phyloP scores from a whole-genome alignment of 371 early-diverging fungal species.

The Thermomucor indicae-seudaticae region DNA sequence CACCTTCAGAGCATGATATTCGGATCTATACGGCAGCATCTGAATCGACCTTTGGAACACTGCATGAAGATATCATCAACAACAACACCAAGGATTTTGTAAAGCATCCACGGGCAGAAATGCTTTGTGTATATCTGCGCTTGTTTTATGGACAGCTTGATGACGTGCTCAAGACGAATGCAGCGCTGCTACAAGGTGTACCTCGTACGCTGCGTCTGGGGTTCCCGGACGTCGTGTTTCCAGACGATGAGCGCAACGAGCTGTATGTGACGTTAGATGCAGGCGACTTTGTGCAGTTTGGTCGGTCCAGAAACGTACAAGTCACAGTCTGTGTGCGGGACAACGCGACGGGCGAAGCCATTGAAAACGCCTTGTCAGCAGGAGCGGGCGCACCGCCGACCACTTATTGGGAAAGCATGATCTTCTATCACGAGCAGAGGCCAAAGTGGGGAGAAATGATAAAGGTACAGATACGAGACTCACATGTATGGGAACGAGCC shows the following conservation, averaged over 20 bases:
- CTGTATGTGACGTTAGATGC: slow-evolving; percentile 59
- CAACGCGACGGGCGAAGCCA: slow-evolving; percentile 48
- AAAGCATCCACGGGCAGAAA: slow-evolving; percentile 47
- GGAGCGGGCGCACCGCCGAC: slow-evolving; percentile 49
- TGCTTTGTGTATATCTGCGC: slow-evolving; percentile 48
- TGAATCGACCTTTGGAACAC: slow-evolving; percentile 48
- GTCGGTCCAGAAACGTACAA: slow-evolving; percentile 58
- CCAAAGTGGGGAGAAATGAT: slow-evolving; percentile 71
- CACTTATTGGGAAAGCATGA: slow-evolving; percentile 56
- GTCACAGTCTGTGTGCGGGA: slow-evolving; percentile 58
- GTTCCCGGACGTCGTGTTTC: slow-evolving; percentile 65
- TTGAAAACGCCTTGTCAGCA: slow-evolving; percentile 51
- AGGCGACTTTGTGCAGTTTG: slow-evolving; percentile 60
- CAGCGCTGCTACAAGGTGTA: slow-evolving; percentile 42
- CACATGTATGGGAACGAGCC: slow-evolving; percentile 47
- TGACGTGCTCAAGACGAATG: slow-evolving; percentile 44
- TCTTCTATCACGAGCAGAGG: slow-evolving; percentile 60
- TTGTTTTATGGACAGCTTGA: slow-evolving; percentile 46
- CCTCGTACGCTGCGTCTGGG: slow-evolving; percentile 56
- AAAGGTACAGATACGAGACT: slow-evolving; percentile 49
- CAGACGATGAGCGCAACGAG: slow-evolving; percentile 58
- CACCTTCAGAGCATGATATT: slow-evolving; percentile 45
- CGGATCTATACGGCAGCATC: slow-evolving; percentile 50
- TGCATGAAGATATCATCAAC: slow-evolving; percentile 61
- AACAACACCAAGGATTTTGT: slow-evolving; percentile 47